Percentiles rank a stretch among this genome's conserved stretches.
These are phyloP conservation scores for Yarrowia porcina DNA, from an alignment of 805 yeast species.

Conservation along the genomic window DNA sequence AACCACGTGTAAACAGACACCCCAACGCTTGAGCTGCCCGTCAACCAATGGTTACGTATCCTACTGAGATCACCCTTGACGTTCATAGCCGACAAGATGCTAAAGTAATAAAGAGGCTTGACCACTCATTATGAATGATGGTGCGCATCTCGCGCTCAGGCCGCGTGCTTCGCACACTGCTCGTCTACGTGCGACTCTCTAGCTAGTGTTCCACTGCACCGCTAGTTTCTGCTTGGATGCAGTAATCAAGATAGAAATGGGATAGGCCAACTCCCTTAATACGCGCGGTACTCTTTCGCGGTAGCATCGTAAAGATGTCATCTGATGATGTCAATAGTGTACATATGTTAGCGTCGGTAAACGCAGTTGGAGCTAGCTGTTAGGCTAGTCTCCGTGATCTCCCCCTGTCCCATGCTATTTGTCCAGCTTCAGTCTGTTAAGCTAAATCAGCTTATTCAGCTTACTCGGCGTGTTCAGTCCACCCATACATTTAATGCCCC, in stretches of 20 bases:
- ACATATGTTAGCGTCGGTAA: too few relatives aligned
- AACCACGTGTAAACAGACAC: conserved; percentile 11
- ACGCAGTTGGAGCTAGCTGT: neutral
- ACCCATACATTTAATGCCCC: neutral
- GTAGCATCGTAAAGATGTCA: neutral
- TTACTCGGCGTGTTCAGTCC: too few relatives aligned
- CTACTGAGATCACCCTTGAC: too few relatives aligned
- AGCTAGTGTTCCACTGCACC: neutral
- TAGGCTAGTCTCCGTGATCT: neutral
- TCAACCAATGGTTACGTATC: conserved; percentile 8
- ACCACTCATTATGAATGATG: too few relatives aligned
- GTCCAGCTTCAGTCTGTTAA: too few relatives aligned
- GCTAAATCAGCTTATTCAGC: too few relatives aligned
- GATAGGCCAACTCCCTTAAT: neutral
- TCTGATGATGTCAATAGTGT: conserved; percentile 17
- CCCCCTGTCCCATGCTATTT: neutral
- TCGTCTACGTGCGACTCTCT: too few relatives aligned
- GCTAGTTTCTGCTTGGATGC: neutral
- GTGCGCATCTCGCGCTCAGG: too few relatives aligned
- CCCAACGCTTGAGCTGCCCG: neutral
- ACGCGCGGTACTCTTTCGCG: conserved; percentile 13
- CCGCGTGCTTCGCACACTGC: too few relatives aligned
- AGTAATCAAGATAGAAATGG: neutral
- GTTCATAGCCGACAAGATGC: too few relatives aligned
- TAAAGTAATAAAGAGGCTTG: too few relatives aligned